These are phyloP conservation scores for Gossypium sturtianum DNA, from an alignment of 345 rosid genomes.

Conservation along the genomic window DNA sequence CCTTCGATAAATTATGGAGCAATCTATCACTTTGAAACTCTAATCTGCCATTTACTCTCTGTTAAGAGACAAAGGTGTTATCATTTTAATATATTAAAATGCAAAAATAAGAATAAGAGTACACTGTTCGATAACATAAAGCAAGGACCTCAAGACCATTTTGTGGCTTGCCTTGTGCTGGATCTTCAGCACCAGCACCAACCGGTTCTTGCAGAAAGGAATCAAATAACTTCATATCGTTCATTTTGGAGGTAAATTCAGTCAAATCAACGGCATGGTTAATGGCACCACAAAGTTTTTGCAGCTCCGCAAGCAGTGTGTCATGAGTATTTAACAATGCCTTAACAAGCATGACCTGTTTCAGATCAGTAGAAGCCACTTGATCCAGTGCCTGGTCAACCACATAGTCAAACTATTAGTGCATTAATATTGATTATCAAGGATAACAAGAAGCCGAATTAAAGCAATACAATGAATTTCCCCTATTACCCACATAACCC, in stretches of 20 bases:
- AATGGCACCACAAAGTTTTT: conserved; percentile 57
- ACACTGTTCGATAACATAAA: conserved; percentile 26
- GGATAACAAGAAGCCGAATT: neutral
- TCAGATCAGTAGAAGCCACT: conserved; percentile 36
- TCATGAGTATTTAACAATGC: conserved; percentile 63
- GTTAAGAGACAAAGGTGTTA: conserved; percentile 18
- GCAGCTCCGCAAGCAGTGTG: conserved; percentile 55
- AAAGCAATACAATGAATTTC: neutral
- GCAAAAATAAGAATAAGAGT: conserved; percentile 1
- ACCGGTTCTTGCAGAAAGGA: conserved; percentile 28
- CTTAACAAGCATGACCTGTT: conserved; percentile 49
- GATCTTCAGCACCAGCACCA: conserved; percentile 29
- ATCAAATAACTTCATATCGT: conserved; percentile 36
- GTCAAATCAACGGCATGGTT: conserved; percentile 43
- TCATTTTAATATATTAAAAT: neutral
- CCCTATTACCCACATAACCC: no score
- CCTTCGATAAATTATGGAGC: conserved; percentile 42
- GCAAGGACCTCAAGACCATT: conserved; percentile 75
- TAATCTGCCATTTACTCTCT: conserved; percentile 42
- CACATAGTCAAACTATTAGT: conserved; percentile 22
- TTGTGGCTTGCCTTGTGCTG: conserved; percentile 58
- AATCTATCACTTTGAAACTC: conserved; percentile 37
- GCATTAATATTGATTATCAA: neutral
- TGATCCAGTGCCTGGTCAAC: conserved; percentile 47
- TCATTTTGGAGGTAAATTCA: conserved; percentile 45